These are phyloP conservation scores for Aegilops longissima DNA, from an alignment of 176 grass and related monocot species.

Conservation along the genomic window DNA sequence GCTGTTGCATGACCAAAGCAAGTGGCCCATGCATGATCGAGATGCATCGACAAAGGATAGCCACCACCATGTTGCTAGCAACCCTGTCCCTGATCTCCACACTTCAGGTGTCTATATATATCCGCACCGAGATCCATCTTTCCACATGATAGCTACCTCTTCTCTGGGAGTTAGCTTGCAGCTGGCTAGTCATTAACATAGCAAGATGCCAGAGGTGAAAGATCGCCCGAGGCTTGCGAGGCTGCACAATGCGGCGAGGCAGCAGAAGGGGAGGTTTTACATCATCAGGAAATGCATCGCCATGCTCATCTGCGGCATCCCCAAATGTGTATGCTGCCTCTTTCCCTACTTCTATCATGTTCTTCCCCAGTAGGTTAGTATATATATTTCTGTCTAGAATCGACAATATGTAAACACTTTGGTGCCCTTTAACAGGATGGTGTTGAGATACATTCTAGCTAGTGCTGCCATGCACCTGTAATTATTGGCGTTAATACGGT, in stretches of 20 bases:
- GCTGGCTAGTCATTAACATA: background rate
- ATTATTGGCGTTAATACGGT: too few relatives aligned
- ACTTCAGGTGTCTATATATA: too few relatives aligned
- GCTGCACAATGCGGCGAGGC: conserved; percentile 48
- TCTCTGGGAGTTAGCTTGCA: background rate
- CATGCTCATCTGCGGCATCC: conserved; percentile 60
- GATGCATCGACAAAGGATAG: too few relatives aligned
- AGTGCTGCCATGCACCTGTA: too few relatives aligned
- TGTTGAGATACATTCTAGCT: too few relatives aligned
- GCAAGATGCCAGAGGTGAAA: background rate
- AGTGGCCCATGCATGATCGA: too few relatives aligned
- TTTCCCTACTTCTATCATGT: background rate
- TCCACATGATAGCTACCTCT: background rate
- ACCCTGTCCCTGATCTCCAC: too few relatives aligned
- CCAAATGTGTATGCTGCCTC: conserved; percentile 22
- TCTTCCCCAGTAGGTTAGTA: background rate
- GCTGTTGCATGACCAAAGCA: too few relatives aligned
- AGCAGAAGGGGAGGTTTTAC: conserved; percentile 62
- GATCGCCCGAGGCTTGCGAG: conserved; percentile 34
- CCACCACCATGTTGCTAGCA: too few relatives aligned
- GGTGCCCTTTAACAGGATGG: too few relatives aligned
- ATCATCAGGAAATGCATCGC: conserved; percentile 64
- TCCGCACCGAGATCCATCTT: too few relatives aligned
- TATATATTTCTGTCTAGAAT: background rate
- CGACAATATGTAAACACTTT: too few relatives aligned